Conservation (phyloP, 768 basidiomycete genomes). For the Leccinellum albellum region DNA sequence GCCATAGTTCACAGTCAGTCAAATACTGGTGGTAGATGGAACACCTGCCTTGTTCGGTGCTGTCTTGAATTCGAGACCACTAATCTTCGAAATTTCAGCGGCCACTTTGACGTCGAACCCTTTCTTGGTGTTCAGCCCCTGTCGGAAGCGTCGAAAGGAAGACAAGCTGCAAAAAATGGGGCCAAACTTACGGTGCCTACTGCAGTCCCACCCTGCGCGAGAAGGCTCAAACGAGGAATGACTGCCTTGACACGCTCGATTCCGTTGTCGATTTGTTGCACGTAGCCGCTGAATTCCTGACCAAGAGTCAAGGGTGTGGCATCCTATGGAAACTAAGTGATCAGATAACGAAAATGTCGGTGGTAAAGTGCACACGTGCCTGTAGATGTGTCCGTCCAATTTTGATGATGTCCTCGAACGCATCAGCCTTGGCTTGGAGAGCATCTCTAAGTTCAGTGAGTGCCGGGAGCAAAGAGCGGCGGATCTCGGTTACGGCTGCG, state of each 20-base stretch:
- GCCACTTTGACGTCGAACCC: constrained; percentile 97
- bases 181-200: constrained; percentile 80
- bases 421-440: constrained; percentile 74
- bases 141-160: constrained; percentile 10
- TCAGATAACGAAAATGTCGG: background rate
- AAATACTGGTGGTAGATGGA: background rate
- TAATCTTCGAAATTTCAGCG: constrained; percentile 83
- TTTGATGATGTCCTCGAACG: constrained; percentile 91
- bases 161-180: background rate
- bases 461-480: constrained; percentile 76
- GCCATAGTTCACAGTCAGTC: constrained; percentile 5
- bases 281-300: constrained; percentile 98
- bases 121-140: constrained; percentile 96
- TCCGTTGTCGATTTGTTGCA: constrained; percentile 88
- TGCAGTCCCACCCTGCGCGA: constrained; percentile 98
- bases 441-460: constrained; percentile 80
- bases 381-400: constrained; percentile 97
- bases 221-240: constrained; percentile 78
- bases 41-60: constrained; percentile 89
- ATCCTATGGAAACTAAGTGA: constrained; percentile 50
- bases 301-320: constrained; percentile 97
- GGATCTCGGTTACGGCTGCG: constrained; percentile 88
- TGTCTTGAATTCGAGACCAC: constrained; percentile 88
- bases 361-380: constrained; percentile 32
- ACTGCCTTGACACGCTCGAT: constrained; percentile 80